Percentiles rank a stretch among this genome's conserved stretches.
phyloP scores from a whole-genome alignment of 805 yeast species.

The Starmera pachycereana region DNA sequence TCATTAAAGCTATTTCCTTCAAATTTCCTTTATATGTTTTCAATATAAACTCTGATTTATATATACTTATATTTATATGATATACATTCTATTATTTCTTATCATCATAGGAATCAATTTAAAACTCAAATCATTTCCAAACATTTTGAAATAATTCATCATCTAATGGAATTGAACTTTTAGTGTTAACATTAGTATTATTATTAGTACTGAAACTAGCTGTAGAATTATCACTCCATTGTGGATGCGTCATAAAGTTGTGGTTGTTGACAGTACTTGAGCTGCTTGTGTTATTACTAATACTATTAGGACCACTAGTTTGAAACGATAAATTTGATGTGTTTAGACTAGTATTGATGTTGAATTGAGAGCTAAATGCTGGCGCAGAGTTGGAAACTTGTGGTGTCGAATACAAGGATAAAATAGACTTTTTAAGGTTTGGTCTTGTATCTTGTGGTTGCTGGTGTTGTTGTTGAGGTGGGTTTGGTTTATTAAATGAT shows the following conservation, averaged over 20 bases:
- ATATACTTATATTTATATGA: neutral
- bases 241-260: neutral
- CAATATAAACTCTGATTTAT: neutral
- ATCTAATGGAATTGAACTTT: constrained; percentile 27
- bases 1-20: constrained; percentile 1
- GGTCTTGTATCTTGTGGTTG: constrained; percentile 39
- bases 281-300: too few species aligned
- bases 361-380: constrained; percentile 8
- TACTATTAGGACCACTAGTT: neutral
- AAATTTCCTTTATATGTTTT: neutral
- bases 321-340: constrained; percentile 2
- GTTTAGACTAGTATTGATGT: constrained; percentile 1
- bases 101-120: too few species aligned
- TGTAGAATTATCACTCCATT: constrained; percentile 1
- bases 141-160: constrained; percentile 64
- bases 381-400: constrained; percentile 14
- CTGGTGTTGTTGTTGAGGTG: constrained; percentile 5
- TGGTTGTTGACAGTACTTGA: too few species aligned
- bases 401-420: constrained; percentile 74
- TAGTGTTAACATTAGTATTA: constrained; percentile 2
- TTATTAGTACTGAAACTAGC: constrained; percentile 1
- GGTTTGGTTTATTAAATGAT: neutral
- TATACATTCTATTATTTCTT: neutral
- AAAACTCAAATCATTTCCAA: constrained; percentile 34
- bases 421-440: constrained; percentile 83